Percentiles rank a stretch among this genome's conserved stretches.
phyloP scores from a whole-genome alignment of 352 stramenopile species.

The Albugo laibachii region DNA sequence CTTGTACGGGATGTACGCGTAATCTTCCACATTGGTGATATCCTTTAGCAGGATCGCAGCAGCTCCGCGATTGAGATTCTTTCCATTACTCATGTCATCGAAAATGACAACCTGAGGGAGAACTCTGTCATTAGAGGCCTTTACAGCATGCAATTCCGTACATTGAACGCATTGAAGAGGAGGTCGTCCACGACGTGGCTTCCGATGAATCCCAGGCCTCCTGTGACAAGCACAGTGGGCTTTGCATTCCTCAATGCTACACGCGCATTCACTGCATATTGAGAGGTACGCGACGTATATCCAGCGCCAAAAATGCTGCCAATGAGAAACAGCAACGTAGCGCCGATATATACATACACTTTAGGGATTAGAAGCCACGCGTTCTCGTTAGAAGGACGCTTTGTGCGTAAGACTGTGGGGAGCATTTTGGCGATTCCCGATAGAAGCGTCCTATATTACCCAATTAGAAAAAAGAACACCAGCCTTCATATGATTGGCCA shows the following conservation, averaged over 20 bases:
- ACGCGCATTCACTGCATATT: constrained; percentile 10
- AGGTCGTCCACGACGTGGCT: constrained; percentile 73
- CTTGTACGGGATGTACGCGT: constrained; percentile 62
- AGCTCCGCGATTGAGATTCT: constrained; percentile 62
- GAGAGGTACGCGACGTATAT: constrained; percentile 9
- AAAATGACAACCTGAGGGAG: constrained; percentile 50
- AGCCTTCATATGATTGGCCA: not conserved
- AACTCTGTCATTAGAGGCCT: not conserved
- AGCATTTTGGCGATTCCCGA: not conserved
- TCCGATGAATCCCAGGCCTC: constrained; percentile 65
- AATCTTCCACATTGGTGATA: constrained; percentile 64
- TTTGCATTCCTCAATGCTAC: not conserved
- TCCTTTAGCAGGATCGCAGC: constrained; percentile 65
- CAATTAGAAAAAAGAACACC: not conserved
- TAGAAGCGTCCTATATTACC: not conserved
- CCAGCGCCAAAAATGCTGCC: constrained; percentile 44
- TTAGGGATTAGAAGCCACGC: constrained; percentile 54
- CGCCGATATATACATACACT: constrained; percentile 48
- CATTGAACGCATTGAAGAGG: constrained; percentile 50
- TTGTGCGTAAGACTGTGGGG: not conserved
- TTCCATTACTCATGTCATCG: constrained; percentile 78
- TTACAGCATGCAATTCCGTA: constrained; percentile 9
- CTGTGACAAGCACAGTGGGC: constrained; percentile 54
- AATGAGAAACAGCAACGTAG: constrained; percentile 35
- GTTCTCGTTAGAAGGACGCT: constrained; percentile 11